phyloP scores from a whole-genome alignment of 2,329 filamentous ascomycete species.

The Dothistroma pini region DNA sequence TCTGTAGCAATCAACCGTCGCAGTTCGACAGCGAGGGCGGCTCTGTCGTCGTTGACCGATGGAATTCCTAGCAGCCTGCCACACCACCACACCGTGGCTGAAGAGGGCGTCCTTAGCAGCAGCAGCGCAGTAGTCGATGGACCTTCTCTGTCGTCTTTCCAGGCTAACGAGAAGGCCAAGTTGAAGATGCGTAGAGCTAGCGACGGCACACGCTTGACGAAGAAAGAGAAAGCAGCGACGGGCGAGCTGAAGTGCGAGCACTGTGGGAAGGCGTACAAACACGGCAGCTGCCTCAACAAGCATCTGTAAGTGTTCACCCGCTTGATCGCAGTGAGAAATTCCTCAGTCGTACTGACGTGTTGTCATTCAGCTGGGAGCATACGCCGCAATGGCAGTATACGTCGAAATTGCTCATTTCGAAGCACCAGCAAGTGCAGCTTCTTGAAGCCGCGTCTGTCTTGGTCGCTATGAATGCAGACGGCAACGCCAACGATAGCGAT shows the following conservation, averaged over 20 bases:
- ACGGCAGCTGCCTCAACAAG: slow-evolving; percentile 99
- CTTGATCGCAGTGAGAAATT: background rate
- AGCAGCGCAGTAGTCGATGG: slow-evolving; percentile 63
- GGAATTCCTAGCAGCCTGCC: slow-evolving; percentile 63
- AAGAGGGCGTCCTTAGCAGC: slow-evolving; percentile 34
- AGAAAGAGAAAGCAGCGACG: slow-evolving; percentile 76
- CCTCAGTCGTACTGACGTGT: slow-evolving; percentile 13
- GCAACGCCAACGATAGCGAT: slow-evolving; percentile 66
- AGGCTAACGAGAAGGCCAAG: slow-evolving; percentile 49
- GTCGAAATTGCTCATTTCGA: slow-evolving; percentile 96
- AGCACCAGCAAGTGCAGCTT: slow-evolving; percentile 98
- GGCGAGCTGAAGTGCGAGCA: slow-evolving; percentile 93
- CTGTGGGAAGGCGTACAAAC: slow-evolving; percentile 99
- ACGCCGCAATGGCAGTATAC: slow-evolving; percentile 97
- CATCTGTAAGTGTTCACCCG: slow-evolving; percentile 77
- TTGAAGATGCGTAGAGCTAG: slow-evolving; percentile 63
- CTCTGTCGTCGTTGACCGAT: slow-evolving; percentile 46
- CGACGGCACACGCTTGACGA: slow-evolving; percentile 78
- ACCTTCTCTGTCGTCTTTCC: slow-evolving; percentile 52
- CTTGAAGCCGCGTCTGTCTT: slow-evolving; percentile 96
- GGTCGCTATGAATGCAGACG: slow-evolving; percentile 76
- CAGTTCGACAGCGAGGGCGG: slow-evolving; percentile 64
- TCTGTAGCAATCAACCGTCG: slow-evolving; percentile 60
- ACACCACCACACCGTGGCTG: slow-evolving; percentile 39
- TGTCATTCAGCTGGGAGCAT: slow-evolving; percentile 83